Conservation (phyloP, 805 yeast genomes). For the Komagataella pseudopastoris region DNA sequence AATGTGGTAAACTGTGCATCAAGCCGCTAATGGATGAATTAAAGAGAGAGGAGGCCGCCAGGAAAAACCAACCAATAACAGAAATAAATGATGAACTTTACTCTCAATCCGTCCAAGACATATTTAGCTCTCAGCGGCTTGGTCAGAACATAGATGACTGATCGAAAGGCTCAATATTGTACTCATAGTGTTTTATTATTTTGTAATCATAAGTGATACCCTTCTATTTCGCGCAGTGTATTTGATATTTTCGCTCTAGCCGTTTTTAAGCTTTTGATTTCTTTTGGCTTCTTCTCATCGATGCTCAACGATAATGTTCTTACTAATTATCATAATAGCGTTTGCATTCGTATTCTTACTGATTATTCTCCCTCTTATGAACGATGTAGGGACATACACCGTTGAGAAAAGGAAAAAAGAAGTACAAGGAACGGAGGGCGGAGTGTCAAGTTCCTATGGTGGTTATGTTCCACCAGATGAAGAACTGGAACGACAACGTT, state of each 20-base stretch:
- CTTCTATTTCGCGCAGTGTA: neutral
- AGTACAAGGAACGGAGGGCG: neutral
- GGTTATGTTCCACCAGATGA: constrained; percentile 18
- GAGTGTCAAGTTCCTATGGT: neutral
- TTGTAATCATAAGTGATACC: neutral
- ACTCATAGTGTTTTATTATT: neutral
- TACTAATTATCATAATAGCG: constrained; percentile 1
- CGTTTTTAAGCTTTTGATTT: too few relatives aligned
- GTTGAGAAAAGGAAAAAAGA: constrained; percentile 1
- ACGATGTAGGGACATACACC: constrained; percentile 5
- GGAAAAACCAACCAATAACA: neutral
- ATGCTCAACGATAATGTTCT: neutral
- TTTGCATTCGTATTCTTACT: constrained; percentile 1
- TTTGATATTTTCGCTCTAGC: too few relatives aligned
- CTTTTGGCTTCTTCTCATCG: neutral
- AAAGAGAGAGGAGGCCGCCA: constrained; percentile 1
- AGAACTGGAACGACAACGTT: neutral
- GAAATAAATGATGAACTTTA: neutral
- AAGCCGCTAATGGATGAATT: constrained; percentile 53
- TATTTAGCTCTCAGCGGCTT: neutral
- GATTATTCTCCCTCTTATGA: constrained; percentile 3
- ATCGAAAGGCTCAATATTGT: neutral
- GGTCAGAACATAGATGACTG: neutral
- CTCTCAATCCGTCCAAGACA: neutral
- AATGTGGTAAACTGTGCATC: constrained; percentile 63